Evolutionary conservation across 805 yeast genomes (phyloP).

Genomic region (Myxozyma melibiosi): DNA sequence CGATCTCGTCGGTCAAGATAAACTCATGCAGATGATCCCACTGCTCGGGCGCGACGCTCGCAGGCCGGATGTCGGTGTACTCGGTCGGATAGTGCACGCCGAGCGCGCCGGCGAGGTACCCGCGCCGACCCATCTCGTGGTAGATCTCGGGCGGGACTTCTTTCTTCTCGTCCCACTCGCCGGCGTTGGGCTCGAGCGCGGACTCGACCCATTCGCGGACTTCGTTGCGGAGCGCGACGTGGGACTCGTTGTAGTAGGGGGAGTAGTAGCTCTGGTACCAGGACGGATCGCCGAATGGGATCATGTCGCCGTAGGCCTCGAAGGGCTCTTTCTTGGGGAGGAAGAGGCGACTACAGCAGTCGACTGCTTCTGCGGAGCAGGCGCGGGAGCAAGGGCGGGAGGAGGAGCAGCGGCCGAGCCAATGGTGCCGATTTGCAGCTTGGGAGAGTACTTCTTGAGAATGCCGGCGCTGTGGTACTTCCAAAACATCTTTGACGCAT

Average conservation of each 20-base stretch:
- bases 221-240: conserved; percentile 46
- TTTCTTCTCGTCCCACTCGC: conserved; percentile 48
- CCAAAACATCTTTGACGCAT: conserved; percentile 68
- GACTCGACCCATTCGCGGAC: conserved; percentile 47
- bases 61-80: conserved; percentile 43
- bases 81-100: conserved; percentile 45
- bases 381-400: conserved; percentile 7
- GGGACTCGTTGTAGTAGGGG: conserved; percentile 47
- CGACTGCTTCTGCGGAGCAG: conserved; percentile 12
- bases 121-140: conserved; percentile 44
- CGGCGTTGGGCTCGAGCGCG: conserved; percentile 45
- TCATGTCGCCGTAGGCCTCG: conserved; percentile 37
- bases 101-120: conserved; percentile 47
- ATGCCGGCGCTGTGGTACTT: conserved; percentile 48
- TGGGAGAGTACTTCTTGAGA: conserved; percentile 35
- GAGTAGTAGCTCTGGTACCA: conserved; percentile 47
- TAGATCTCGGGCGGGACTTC: conserved; percentile 38
- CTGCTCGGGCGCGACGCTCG: conserved; percentile 45
- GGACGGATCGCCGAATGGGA: conserved; percentile 47
- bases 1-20: conserved; percentile 45
- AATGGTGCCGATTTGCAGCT: conserved; percentile 34
- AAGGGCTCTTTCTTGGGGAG: conserved; percentile 12
- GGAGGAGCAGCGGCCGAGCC: conserved; percentile 17
- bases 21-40: conserved; percentile 47
- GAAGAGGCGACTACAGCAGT: conserved; percentile 6